These are phyloP conservation scores for Penicillium macrosclerotiorum DNA, from an alignment of 495 filamentous ascomycete genomes.

Conservation along the genomic window DNA sequence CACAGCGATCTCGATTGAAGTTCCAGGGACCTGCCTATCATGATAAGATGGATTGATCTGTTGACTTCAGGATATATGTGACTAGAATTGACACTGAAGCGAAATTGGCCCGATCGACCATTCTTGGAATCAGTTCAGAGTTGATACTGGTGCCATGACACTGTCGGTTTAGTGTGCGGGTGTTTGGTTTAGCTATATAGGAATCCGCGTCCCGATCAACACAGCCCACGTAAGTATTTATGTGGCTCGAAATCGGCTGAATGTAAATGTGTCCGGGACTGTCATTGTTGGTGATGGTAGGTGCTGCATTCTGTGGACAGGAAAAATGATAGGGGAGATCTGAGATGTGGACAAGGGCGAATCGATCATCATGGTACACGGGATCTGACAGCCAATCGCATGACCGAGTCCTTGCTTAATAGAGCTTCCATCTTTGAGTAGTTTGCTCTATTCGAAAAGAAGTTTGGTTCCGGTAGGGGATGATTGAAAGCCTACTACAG, in stretches of 20 bases:
- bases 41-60: slow-evolving; percentile 30
- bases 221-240: slow-evolving; percentile 32
- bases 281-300: slow-evolving; percentile 15
- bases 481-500: too few species aligned
- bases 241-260: slow-evolving; percentile 23
- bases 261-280: slow-evolving; percentile 19
- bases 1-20: slow-evolving; percentile 22
- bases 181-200: slow-evolving; percentile 39
- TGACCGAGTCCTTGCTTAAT: not conserved
- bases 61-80: not conserved
- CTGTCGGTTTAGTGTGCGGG: slow-evolving; percentile 38
- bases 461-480: too few species aligned
- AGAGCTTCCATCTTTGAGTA: slow-evolving; percentile 26
- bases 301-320: slow-evolving; percentile 30
- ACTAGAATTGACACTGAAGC: not conserved
- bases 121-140: slow-evolving; percentile 19
- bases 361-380: too few species aligned
- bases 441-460: slow-evolving; percentile 12
- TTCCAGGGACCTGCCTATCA: slow-evolving; percentile 42
- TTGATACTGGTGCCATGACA: slow-evolving; percentile 45
- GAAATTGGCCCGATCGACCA: slow-evolving; percentile 33
- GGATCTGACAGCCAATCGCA: not conserved
- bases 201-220: slow-evolving; percentile 11
- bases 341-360: too few species aligned
- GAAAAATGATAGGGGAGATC: slow-evolving; percentile 20